phyloP scores from a whole-genome alignment of 352 stramenopile species.

The Aphanomyces cochlioides region DNA sequence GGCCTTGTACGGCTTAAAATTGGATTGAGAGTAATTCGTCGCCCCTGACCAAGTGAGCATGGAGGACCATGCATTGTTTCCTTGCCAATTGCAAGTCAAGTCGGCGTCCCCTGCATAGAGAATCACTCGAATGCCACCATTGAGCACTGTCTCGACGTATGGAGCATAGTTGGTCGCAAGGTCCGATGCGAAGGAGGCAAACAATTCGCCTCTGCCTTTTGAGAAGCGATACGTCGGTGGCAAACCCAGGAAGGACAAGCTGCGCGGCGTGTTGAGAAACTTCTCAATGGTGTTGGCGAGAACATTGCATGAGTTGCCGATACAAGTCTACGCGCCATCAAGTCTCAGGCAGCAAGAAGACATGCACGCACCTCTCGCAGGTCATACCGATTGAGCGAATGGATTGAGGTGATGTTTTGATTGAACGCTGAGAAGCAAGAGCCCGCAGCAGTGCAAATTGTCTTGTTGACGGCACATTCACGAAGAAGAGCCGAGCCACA shows the following conservation, averaged over 20 bases:
- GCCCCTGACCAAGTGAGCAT: not conserved
- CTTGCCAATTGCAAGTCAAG: slow-evolving; percentile 21
- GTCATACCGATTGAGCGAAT: slow-evolving; percentile 4
- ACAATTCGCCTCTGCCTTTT: not conserved
- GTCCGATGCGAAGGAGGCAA: not conserved
- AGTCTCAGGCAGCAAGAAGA: no score
- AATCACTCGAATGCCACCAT: slow-evolving; percentile 35
- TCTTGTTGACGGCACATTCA: not conserved
- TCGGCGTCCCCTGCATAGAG: slow-evolving; percentile 26
- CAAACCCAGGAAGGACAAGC: not conserved
- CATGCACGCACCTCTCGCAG: not conserved
- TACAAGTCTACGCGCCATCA: not conserved
- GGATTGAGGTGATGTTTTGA: not conserved
- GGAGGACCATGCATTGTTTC: slow-evolving; percentile 12
- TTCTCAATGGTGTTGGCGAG: not conserved
- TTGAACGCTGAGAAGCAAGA: not conserved
- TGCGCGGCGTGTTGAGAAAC: slow-evolving; percentile 8
- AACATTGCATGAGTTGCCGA: not conserved
- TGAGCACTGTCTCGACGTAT: not conserved
- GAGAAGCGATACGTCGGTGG: not conserved
- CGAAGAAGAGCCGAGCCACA: not conserved
- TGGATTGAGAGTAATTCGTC: not conserved
- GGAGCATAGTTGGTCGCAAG: slow-evolving; percentile 12
- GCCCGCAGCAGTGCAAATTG: not conserved
- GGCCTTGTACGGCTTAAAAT: not conserved